Base-by-base conservation (phyloP, 768 basidiomycete species). In the Tylopilus intermedius region DNA sequence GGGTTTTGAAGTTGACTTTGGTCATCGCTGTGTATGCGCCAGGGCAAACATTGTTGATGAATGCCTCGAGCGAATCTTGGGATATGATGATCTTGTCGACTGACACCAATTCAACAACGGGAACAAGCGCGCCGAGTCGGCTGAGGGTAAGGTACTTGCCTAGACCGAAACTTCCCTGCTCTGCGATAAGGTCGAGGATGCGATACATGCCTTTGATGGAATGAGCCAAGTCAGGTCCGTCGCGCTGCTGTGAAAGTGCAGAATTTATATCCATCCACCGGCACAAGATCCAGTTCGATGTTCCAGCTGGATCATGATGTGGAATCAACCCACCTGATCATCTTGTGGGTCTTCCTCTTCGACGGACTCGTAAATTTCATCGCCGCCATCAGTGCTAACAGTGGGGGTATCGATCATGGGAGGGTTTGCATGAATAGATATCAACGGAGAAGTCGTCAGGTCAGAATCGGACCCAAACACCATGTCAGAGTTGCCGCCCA, bases 131-230 rank as follows among this genome's bases (percentile, higher is more conserved):
- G n/a, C n/a, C n/a, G n/a, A n/a, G n/a, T n/a, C n/a, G n/a, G n/a
- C n/a, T n/a, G n/a, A n/a, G n/a, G n/a, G n/a, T n/a, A n/a, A n/a
- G n/a, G n/a, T n/a, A n/a, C n/a, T n/a, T n/a, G n/a, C n/a, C n/a
- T n/a, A n/a, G n/a, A n/a, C n/a, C n/a, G n/a, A n/a, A n/a, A n/a
- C n/a, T n/a, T n/a, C n/a, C n/a, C n/a, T n/a, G n/a, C n/a, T n/a
- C n/a, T n/a, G n/a, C n/a, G n/a, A n/a, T n/a, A n/a, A 83, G 66
- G 48, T 82, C 80, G 5, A 83, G 67, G 35, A 82, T 70, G 6
- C 78, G 73, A 63, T 75, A 80, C 69, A 81, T 69, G 18, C 75
- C 77, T 45, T 67, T 65, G 57, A 82, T 67, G 6, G 59, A 70
- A 49, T 47, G 47, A 9, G 54, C 55, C 46, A 69, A 40, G 26